Base-by-base conservation (phyloP, 2,329 filamentous ascomycete genomes). In the Arachnopeziza araneosa region DNA sequence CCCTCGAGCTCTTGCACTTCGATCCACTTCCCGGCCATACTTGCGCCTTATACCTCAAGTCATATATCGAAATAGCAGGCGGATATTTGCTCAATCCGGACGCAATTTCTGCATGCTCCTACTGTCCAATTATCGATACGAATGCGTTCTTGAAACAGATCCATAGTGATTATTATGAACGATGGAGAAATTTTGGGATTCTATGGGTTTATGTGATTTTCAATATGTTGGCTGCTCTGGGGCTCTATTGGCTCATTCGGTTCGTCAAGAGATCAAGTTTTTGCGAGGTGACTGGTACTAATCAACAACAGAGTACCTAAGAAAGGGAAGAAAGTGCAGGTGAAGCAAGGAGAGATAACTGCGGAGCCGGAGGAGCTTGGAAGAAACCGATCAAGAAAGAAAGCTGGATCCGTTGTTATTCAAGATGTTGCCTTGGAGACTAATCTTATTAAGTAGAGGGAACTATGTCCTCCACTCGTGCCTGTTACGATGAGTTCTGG, bases 151-250 rank as follows among this genome's bases (percentile, higher is more conserved):
- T 86, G 24, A 68, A 77, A 0, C 60, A 64, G 0, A 78, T 83
- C 54, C 75, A 77, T 57, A 79, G 81, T 61, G 69, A 78, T 60
- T 89, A 86, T 69, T 70, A 32, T 10, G 32, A 30, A 9, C 24
- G 51, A 23, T 58, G 51, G 51, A 48, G 32, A 12, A 54, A 58
- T 49, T 86, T 86, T 69, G 87, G 84, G 2, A 72, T 88, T 23
- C 74, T 85, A 59, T 85, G 80, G 77, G 80, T 77, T 6, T 85
- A 81, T 62, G 78, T 83, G 59, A 71, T 74, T 5, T 83, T 84
- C 71, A 84, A 85, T 65, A 70, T 82, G 51, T 71, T 75, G 24
- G 79, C 75, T 1, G 81, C 81, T 0, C 70, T 83, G 19, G 72
- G 75, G 50, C 69, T 84, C 50, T 84, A 84, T 70, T 83, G 77